Conservation (phyloP, 495 filamentous ascomycete genomes). For the Neurospora africana region DNA sequence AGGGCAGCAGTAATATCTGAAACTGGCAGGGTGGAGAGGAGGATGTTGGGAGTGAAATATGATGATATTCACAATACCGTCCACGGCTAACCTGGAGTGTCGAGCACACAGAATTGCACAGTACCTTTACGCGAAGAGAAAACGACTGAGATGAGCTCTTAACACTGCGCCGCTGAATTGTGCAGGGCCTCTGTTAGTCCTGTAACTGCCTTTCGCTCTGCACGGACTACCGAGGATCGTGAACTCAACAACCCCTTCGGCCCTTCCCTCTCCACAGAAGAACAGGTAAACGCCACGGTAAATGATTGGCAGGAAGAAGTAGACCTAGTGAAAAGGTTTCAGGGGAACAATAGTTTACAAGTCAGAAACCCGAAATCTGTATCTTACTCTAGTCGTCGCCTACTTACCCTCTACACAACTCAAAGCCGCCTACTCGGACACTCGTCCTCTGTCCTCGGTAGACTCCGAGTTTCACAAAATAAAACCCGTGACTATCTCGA, state of each 20-base stretch:
- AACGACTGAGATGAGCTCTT: neutral
- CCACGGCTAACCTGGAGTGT: neutral
- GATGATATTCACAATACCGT: neutral
- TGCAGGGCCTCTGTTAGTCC: neutral
- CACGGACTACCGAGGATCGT: neutral
- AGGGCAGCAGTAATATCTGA: neutral
- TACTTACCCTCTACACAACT: too few relatives aligned
- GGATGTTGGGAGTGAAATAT: neutral
- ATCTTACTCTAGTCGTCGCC: neutral
- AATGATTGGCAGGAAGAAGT: too few relatives aligned
- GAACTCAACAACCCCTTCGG: neutral
- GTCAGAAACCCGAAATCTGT: neutral
- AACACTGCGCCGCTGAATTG: too few relatives aligned
- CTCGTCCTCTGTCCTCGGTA: neutral
- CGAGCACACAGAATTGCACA: neutral
- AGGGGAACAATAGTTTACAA: neutral
- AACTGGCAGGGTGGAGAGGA: neutral
- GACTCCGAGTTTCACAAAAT: too few relatives aligned
- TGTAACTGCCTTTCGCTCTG: neutral
- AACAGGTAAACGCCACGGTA: neutral
- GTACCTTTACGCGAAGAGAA: neutral
- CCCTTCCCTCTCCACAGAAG: neutral
- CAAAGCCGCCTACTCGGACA: neutral
- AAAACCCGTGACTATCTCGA: too few relatives aligned
- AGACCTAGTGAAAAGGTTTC: neutral